Evolutionary conservation across 495 filamentous ascomycete species (phyloP), one percentile per base, ranked within the genome.

Genomic region (Aspergillus haitiensis): DNA sequence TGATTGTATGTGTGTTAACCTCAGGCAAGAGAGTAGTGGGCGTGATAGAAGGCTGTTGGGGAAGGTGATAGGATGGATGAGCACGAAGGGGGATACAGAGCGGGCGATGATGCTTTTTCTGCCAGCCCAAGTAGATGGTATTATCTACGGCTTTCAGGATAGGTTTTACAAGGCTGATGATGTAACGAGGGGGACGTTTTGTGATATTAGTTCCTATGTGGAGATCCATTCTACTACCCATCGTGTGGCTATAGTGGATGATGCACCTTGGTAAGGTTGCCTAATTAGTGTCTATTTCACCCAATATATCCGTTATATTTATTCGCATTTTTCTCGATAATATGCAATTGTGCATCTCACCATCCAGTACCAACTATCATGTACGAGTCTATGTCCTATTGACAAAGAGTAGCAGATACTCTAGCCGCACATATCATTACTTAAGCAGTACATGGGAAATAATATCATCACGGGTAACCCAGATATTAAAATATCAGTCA

Each of bases 261-360:
- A 59, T 53, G 18, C n/a, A 6, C 56, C 56, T 15, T 58, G 56
- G 56, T 58, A 58, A 46, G 37, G 9, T 40, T 40, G 37, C 3
- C 21, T 27, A 27, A 27, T 27, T 27, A 27, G 21, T 1, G 1
- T 27, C 21, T 40, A 13, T 1, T 40, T 13, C 8, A 13, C 37
- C 13, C 13, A 40, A 40, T 40, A 9, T 40, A 40, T 40, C 5
- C 8, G 37, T 40, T 40, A 13, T 40, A 40, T 40, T 40, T 40
- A 40, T 40, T 40, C 13, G 4, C 2, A 40, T 40, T 40, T 40
- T 13, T 40, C 37, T 10, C 4, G 1, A 40, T 40, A 40, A 2
- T 40, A 40, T 40, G 2, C 1, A 40, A 40, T 4, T 40, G 13
- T 13, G 9, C 37, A 40, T 40, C 4, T 40, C 37, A 4, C 13